Evolutionary conservation across 352 stramenopile species (phyloP), one percentile per base, ranked within the genome.

Genomic region (Phytophthora podocarpi): DNA sequence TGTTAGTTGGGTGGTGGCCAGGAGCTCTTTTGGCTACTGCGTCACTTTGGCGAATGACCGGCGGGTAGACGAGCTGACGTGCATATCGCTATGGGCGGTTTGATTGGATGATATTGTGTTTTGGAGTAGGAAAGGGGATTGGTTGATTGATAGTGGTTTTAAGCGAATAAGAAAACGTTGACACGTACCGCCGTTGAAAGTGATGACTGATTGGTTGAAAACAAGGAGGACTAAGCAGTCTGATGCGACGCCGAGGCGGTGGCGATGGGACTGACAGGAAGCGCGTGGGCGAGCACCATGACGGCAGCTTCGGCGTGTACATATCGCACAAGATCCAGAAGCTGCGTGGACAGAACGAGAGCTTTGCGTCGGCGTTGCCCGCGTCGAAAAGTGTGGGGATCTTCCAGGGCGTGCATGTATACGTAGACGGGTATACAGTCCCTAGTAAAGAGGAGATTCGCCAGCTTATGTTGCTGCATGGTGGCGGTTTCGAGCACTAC

Each of bases 281-380:
- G 69, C 62, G 72, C 12, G 56, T 94, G 36, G 88, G 86, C 34
- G 83, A 95, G 74, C 89, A 96, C 70, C 89, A 97, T 64, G 87
- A 82, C 59, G 90, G 90, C 13, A 88, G 72, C 68, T 97, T 91
- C 59, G 73, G 88, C 40, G 76, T 96, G 30, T 97, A 97, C 80
- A 97, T 97, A 86, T 59, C 75, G 2, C 89, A 97, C 68, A 97
- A 97, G 74, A 93, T 97, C 59, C 80, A 92, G 61, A 97, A 97
- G 63, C 75, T 97, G 11, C 76, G 87, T 7, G 54, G 50, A 4
- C 85, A 97, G 60, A 94, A 95, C 58, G 70, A 70, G 8, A 53
- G 53, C 16, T 62, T 90, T n/a, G 32, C 47, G 3, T 24, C 57
- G 43, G 21, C 53, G 30, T 46, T 36, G 24, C 40, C 12, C 12